A percentile compares a stretch with the other conserved stretches of the same genome.
Conservation (phyloP, 1,139 yeast genomes). For the Yamadazyma diospyri region DNA sequence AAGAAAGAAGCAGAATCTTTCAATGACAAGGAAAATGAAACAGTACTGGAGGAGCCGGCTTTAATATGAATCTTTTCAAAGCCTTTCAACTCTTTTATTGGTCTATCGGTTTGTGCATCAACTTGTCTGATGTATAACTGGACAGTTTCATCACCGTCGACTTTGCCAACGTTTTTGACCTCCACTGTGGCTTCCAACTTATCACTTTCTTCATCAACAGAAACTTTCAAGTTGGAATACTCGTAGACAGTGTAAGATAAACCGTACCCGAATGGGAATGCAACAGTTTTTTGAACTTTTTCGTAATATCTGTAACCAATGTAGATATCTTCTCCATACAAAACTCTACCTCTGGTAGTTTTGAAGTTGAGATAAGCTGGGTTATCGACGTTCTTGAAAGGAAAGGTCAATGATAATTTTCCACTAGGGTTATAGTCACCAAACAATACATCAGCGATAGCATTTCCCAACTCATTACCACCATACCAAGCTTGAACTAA, state of each 20-base stretch:
- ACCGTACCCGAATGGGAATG: conserved; percentile 62
- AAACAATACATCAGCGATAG: conserved; percentile 20
- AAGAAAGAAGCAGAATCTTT: conserved; percentile 51
- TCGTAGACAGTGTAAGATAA: conserved; percentile 51
- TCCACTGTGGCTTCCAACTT: conserved; percentile 20
- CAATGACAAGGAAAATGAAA: conserved; percentile 27
- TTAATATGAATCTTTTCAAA: conserved; percentile 44
- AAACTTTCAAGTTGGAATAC: conserved; percentile 13
- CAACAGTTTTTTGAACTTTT: conserved; percentile 38
- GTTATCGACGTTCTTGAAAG: conserved; percentile 33
- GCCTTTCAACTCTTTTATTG: conserved; percentile 53
- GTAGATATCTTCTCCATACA: conserved; percentile 53
- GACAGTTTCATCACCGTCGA: conserved; percentile 42
- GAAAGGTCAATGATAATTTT: conserved; percentile 37
- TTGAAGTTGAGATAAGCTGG: conserved; percentile 41
- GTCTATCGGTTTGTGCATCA: conserved; percentile 42
- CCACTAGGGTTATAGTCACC: conserved; percentile 25
- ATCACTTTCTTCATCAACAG: conserved; percentile 10
- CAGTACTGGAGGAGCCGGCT: conserved; percentile 35
- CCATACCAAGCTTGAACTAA: conserved; percentile 48
- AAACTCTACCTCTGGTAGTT: conserved; percentile 42
- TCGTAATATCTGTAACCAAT: conserved; percentile 61
- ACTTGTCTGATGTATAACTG: conserved; percentile 40
- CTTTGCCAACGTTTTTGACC: conserved; percentile 36
- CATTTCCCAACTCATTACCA: conserved; percentile 23